Evolutionary conservation across 2,329 filamentous ascomycete genomes (phyloP), one percentile per base, ranked within the genome.

Genomic region (Claviceps africana): DNA sequence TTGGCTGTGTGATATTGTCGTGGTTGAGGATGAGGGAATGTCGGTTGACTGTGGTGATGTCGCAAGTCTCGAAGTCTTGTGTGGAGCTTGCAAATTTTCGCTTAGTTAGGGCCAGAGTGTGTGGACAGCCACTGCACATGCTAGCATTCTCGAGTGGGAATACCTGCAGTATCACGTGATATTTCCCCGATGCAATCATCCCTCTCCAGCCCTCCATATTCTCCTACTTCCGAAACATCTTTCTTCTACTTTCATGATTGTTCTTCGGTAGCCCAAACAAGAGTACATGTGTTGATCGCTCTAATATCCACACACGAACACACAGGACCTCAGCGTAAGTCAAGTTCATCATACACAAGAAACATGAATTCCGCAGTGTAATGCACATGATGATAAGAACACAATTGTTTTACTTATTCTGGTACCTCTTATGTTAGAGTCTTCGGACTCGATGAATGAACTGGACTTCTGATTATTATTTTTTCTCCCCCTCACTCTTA

Each of bases 391-490:
- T 90, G 86, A 91, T 78, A 81, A 64, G 46, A 69, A 68, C 66
- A 75, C 75, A 72, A 74, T 75, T 72, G 62, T 71, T 71, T 70
- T 71, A 51, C 74, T 73, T 47, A 75, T 85, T 90, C 87, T 95
- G 88, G 88, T 89, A 95, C 88, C 89, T 95, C 89, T 95, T 93
- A 88, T 88, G 81, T 87, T 84, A 93, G 82, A 75, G 76, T 64
- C 65, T 72, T 73, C 68, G 65, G 74, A 71, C 72, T 76, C 82
- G 70, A 86, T 90, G 86, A 88, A 87, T 86, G 79, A 75, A 85
- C 73, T 74, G 83, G 84, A 88, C 86, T 88, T 89, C 86, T 90
- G 86, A 90, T 63, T 54, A 25, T 25, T 59, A 25, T 54, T 45
- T 28, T 30, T n/a, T 21, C 19, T 11, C 28, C 1, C 8, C 21